These are phyloP conservation scores for Kluyveromyces dobzhanskii DNA, from an alignment of 805 yeast genomes.

Conservation along the genomic window DNA sequence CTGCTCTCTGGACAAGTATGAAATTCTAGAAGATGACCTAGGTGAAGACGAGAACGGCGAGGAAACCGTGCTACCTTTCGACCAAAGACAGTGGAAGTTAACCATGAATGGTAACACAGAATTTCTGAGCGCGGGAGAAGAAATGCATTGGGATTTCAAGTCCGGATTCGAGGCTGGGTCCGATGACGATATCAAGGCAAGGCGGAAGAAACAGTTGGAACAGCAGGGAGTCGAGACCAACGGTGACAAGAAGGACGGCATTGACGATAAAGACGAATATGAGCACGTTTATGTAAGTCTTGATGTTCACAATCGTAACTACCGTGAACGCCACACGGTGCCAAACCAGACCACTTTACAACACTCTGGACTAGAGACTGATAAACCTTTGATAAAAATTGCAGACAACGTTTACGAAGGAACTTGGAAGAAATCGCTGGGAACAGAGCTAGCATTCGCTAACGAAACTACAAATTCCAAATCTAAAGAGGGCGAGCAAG, in stretches of 20 bases:
- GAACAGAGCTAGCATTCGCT: constrained; percentile 52
- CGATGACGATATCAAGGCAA: constrained; percentile 66
- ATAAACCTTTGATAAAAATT: constrained; percentile 47
- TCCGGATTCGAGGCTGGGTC: constrained; percentile 81
- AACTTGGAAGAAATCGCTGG: constrained; percentile 67
- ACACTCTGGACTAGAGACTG: constrained; percentile 46
- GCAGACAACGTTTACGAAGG: constrained; percentile 62
- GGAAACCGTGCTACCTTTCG: constrained; percentile 12
- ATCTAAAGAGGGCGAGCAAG: constrained; percentile 5
- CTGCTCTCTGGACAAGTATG: constrained; percentile 70
- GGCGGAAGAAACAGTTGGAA: constrained; percentile 27
- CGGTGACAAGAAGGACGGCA: constrained; percentile 4
- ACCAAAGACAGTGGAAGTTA: constrained; percentile 45
- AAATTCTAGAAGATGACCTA: constrained; percentile 16
- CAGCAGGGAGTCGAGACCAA: constrained; percentile 13
- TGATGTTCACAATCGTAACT: constrained; percentile 37
- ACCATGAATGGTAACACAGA: constrained; percentile 65
- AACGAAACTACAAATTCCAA: constrained; percentile 15
- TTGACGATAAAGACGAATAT: constrained; percentile 16
- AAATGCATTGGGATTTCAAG: constrained; percentile 88
- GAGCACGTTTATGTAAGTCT: constrained; percentile 47
- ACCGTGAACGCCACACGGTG: constrained; percentile 23
- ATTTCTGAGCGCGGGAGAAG: constrained; percentile 71
- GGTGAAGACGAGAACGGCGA: constrained; percentile 16
- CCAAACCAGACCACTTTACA: constrained; percentile 39